Evolutionary conservation across 2,329 filamentous ascomycete genomes (phyloP), one percentile per base, ranked within the genome.

Genomic region (Apiospora malaysiana): DNA sequence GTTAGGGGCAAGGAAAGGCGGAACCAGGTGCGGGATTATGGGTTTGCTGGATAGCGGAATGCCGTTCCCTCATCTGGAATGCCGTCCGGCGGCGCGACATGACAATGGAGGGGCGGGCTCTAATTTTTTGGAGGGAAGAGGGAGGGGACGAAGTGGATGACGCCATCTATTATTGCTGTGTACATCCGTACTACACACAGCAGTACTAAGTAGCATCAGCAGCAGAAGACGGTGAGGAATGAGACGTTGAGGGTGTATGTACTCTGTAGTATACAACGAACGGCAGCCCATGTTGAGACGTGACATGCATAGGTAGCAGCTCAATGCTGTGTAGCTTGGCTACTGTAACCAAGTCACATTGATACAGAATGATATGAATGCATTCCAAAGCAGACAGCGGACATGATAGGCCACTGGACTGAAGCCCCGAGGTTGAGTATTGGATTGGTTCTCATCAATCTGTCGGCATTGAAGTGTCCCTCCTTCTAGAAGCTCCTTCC

Each of bases 401-500:
- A 23, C 6, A 10, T 2, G 14, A 16, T 27, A 32, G 49, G 25
- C 49, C 16, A 21, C 5, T 4, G 6, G 12, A 14, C 25, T 32
- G 25, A 56, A 56, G 32, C 49, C 23, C 10, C 42, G 42, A 45
- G 10, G 14, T 45, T 45, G 42, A 14, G 2, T 6, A 42, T 42
- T 9, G 40, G 42, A 4, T 32, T 32, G 32, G 32, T 32, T 32
- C 32, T 32, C 42, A 16, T 32, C 42, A 16, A 3, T 45, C 40
- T 42, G 40, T 45, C 42, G 42, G 27, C 27, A 59, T 59, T 59
- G 51, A 37, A 21, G 51, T 37, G 27, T 59, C 51, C 27, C 51
- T 40, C 56, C 56, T 63, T 63, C 56, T 63, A 63, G 56, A 63
- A 63, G 56, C 56, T n/a, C 56, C 56, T 63, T 40, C 56, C 32